Percentiles rank a stretch among this genome's conserved stretches.
Evolutionary conservation across 108 stramenopile species (phyloP).

Genomic region (Cylindrotheca fusiformis): DNA sequence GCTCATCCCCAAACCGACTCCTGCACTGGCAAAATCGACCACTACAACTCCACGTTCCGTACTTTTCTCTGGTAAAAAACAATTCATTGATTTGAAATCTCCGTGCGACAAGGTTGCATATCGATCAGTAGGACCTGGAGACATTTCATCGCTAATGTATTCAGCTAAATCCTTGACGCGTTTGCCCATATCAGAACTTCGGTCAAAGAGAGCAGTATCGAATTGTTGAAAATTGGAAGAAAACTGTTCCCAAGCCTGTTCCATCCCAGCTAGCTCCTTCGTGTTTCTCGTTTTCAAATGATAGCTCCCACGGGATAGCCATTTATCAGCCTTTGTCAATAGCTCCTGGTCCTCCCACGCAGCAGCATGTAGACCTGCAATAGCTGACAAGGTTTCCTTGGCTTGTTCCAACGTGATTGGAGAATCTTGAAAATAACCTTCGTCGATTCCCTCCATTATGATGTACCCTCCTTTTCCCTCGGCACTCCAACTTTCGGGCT

Average conservation of each 20-base stretch:
- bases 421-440: conserved; percentile 61
- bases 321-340: conserved; percentile 29
- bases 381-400: conserved; percentile 43
- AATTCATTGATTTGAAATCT: conserved; percentile 83
- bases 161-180: conserved; percentile 56
- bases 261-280: conserved; percentile 56
- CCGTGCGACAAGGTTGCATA: conserved; percentile 76
- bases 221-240: conserved; percentile 23
- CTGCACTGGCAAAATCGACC: conserved; percentile 79
- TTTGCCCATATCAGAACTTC: conserved; percentile 38
- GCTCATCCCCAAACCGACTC: conserved; percentile 67
- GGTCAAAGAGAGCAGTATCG: conserved; percentile 19
- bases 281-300: conserved; percentile 69
- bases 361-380: conserved; percentile 69
- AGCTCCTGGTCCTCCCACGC: conserved; percentile 61
- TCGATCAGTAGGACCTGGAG: conserved; percentile 48
- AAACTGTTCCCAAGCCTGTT: conserved; percentile 62
- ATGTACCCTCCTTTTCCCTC: conserved; percentile 31
- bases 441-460: conserved; percentile 34
- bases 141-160: conserved; percentile 54
- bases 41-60: conserved; percentile 34
- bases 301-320: conserved; percentile 59
- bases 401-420: conserved; percentile 52
- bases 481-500: conserved; percentile 8
- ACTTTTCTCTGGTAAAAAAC: conserved; percentile 45